Evolutionary conservation across 148 eudicot species (phyloP).

Genomic region (Rhododendron vialii): DNA sequence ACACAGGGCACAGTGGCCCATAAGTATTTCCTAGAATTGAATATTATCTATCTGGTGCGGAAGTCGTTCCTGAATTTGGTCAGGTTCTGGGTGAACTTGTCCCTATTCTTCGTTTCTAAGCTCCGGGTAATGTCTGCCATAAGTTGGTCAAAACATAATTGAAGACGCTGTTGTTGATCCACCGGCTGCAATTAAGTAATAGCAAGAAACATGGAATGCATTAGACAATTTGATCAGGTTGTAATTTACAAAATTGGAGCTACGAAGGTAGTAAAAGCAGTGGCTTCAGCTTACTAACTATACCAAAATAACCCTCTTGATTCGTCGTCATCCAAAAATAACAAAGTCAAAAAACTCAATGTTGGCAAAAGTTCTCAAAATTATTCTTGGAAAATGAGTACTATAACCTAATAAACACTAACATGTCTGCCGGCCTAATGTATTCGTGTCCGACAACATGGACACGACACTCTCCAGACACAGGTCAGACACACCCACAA

Average conservation of each 20-base stretch:
- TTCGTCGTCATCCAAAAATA: not conserved
- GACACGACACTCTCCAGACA: not conserved
- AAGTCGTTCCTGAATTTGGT: conserved; percentile 46
- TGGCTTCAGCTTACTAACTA: not conserved
- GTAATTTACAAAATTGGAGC: not conserved
- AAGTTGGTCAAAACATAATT: conserved; percentile 45
- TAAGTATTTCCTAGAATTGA: not conserved
- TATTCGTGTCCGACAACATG: not conserved
- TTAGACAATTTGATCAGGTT: not conserved
- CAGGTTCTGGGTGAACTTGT: conserved; percentile 46
- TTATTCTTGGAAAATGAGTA: not conserved
- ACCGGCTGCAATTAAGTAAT: conserved; percentile 29
- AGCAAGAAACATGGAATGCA: not conserved
- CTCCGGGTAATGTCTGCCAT: conserved; percentile 45
- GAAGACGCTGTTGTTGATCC: conserved; percentile 46
- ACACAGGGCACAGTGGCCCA: not conserved
- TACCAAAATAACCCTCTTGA: not conserved
- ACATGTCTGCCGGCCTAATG: not conserved
- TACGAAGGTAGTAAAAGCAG: not conserved
- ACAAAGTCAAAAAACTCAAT: not conserved
- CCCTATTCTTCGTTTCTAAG: conserved; percentile 48
- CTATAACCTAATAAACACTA: not conserved
- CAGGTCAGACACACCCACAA: not conserved
- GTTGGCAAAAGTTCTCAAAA: not conserved
- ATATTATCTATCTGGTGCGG: conserved; percentile 21